Conservation (phyloP, 768 basidiomycete genomes). For the Pulveroboletus ravenelii region DNA sequence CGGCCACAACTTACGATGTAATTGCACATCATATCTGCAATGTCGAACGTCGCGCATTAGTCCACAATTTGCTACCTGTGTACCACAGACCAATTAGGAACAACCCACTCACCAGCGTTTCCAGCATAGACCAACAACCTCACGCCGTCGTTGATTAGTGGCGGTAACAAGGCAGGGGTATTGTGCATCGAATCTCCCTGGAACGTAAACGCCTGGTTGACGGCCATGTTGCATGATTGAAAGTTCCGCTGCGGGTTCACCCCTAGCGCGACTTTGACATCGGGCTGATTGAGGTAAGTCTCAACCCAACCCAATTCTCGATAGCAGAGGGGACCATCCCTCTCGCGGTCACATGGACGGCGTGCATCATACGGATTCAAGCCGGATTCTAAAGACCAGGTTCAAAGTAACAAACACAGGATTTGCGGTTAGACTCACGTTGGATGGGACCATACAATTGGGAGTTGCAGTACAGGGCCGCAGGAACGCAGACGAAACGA, state of each 20-base stretch:
- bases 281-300: conserved; percentile 75
- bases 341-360: conserved; percentile 60
- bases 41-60: conserved; percentile 16
- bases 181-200: conserved; percentile 89
- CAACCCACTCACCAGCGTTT: conserved; percentile 54
- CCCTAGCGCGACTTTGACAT: conserved; percentile 75
- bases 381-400: conserved; percentile 48
- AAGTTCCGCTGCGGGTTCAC: conserved; percentile 57
- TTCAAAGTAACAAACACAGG: background rate
- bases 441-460: conserved; percentile 70
- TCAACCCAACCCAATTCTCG: conserved; percentile 84
- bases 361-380: conserved; percentile 90
- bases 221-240: conserved; percentile 68
- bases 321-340: conserved; percentile 75
- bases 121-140: conserved; percentile 87
- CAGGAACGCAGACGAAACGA: conserved; percentile 66
- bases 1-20: conserved; percentile 46
- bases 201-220: conserved; percentile 75
- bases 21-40: conserved; percentile 82
- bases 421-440: conserved; percentile 40
- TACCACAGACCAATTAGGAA: background rate
- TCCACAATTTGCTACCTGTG: background rate
- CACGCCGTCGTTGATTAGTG: conserved; percentile 78
- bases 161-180: conserved; percentile 70
- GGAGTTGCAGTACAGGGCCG: conserved; percentile 72